Evolutionary conservation across 352 stramenopile species (phyloP).

Genomic region (Thraustochytrium striatum): DNA sequence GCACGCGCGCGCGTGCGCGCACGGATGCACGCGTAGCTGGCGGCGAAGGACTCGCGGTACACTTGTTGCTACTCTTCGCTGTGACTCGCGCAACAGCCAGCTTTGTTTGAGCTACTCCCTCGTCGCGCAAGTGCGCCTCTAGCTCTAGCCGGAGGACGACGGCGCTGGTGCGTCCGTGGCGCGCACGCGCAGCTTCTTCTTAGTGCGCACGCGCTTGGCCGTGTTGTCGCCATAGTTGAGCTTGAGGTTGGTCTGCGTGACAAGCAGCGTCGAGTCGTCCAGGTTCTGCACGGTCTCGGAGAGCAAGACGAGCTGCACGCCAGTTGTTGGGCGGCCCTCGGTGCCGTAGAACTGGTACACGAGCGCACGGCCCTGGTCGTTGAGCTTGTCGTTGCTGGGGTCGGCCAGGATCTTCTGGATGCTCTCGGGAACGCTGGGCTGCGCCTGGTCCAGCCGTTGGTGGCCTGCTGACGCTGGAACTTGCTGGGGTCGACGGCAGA

Average conservation of each 20-base stretch:
- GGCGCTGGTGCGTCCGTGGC: too few relatives aligned
- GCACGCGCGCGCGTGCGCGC: too few relatives aligned
- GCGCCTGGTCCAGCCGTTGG: not conserved
- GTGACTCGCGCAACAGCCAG: too few relatives aligned
- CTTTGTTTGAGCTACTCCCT: too few relatives aligned
- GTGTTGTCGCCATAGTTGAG: constrained; percentile 28
- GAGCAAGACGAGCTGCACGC: constrained; percentile 3
- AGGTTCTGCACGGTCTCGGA: not conserved
- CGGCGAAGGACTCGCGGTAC: too few relatives aligned
- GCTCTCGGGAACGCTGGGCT: not conserved
- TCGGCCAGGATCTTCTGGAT: constrained; percentile 37
- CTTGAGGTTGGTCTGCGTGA: constrained; percentile 27
- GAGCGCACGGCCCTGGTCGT: not conserved
- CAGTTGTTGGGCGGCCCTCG: not conserved
- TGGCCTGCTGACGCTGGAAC: not conserved
- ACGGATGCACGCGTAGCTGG: too few relatives aligned
- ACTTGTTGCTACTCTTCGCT: too few relatives aligned
- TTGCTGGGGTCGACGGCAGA: not conserved
- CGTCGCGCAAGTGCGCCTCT: too few relatives aligned
- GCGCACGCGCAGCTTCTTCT: too few relatives aligned
- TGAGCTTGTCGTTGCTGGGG: constrained; percentile 18
- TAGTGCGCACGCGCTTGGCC: not conserved
- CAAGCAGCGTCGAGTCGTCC: not conserved
- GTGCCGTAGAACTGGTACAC: constrained; percentile 21
- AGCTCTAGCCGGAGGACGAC: too few relatives aligned